phyloP scores from a whole-genome alignment of 441 rosid genomes.

The Capsella rubella region DNA sequence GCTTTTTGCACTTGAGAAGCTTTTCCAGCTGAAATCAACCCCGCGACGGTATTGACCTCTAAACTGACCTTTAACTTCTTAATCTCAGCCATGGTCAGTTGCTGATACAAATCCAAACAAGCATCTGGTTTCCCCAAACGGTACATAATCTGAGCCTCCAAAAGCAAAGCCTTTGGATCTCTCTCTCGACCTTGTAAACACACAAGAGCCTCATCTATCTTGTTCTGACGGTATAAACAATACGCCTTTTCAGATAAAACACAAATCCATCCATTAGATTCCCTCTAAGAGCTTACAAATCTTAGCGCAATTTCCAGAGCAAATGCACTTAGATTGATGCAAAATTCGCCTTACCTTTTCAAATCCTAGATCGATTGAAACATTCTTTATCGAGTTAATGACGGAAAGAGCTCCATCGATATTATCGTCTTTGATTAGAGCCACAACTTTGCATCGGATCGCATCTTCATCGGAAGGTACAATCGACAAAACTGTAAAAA shows the following conservation, averaged over 20 bases:
- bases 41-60: slow-evolving; percentile 74
- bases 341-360: slow-evolving; percentile 50
- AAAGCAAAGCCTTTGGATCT: slow-evolving; percentile 58
- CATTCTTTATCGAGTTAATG: slow-evolving; percentile 54
- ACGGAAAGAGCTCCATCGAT: slow-evolving; percentile 70
- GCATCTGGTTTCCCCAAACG: slow-evolving; percentile 81
- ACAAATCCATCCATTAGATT: slow-evolving; percentile 14
- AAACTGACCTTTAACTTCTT: slow-evolving; percentile 65
- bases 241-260: slow-evolving; percentile 60
- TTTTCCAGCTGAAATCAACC: slow-evolving; percentile 79
- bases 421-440: slow-evolving; percentile 68
- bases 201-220: slow-evolving; percentile 76
- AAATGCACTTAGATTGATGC: slow-evolving; percentile 15
- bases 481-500: slow-evolving; percentile 57
- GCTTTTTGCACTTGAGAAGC: slow-evolving; percentile 71
- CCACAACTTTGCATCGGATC: slow-evolving; percentile 84
- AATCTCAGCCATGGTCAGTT: slow-evolving; percentile 63
- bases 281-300: background rate
- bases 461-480: slow-evolving; percentile 83
- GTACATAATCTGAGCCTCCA: slow-evolving; percentile 86
- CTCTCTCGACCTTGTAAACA: slow-evolving; percentile 60
- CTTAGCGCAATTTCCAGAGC: background rate
- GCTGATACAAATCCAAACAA: slow-evolving; percentile 68
- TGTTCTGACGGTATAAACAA: slow-evolving; percentile 88
- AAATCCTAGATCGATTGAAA: slow-evolving; percentile 65